Base-by-base conservation (phyloP, 2,329 filamentous ascomycete genomes). In the Epichloe bromicola region DNA sequence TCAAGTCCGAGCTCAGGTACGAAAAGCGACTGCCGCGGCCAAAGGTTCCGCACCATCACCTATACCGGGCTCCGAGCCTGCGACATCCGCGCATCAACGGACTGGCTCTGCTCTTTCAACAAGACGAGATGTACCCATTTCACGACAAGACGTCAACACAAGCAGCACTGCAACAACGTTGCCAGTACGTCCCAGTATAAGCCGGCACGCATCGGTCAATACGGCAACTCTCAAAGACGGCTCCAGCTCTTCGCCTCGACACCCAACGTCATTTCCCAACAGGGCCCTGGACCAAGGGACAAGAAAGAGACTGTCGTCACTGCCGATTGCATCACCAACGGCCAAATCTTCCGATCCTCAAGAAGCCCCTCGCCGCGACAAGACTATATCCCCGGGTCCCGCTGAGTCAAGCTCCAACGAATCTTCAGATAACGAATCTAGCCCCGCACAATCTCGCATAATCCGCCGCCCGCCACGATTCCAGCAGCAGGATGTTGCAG, bases 1-100 rank as follows among this genome's bases (percentile, higher is more conserved):
- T 1, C 88, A 96, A 64, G 87, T 97, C 46, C 82, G 88, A 57
- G 89, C 86, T 19, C 89, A 96, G 69, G 88, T 97, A 73, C 82
- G 86, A 55, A 93, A 85, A 63, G 80, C 83, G 42, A 80, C 78
- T 3, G 76, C 75, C 6, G 74, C 75, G 3, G 74, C 73, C 20
- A 74, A 76, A 49, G 76, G 76, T 51, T 80, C 80, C 3, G 68
- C 75, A 1, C 74, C 77, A 1, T 81, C 81, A 2, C 79, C 82
- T 2, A 61, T 76, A 15, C 78, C 76, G 15, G 72, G 74, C 34
- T 65, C 72, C 51, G 78, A 74, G 57, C 68, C 63, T 57, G 60
- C 60, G 58, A 63, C 61, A 56, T 54, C 53, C 57, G 58, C 68
- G 63, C 56, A 67, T 51, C 60, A 63, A 50, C 53, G 78, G 71